Evolutionary conservation across 495 filamentous ascomycete genomes (phyloP), one percentile per base, ranked within the genome.

Genomic region (Extremus antarcticus): DNA sequence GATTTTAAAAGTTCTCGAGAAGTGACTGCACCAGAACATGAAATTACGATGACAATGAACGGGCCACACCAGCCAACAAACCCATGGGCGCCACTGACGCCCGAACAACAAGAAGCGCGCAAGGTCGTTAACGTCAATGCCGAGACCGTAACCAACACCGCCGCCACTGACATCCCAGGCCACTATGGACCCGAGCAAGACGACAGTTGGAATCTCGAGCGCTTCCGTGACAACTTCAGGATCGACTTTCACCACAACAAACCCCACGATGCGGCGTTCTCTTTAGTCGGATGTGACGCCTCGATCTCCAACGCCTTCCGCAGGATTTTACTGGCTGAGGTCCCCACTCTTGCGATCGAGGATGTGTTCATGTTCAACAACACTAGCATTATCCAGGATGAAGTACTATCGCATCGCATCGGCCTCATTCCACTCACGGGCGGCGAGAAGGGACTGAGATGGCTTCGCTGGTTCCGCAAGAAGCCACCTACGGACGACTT

Each of bases 281-380:
- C 90, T 20, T 80, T 97, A 60, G 83, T 94, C 66, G 89, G 90
- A 63, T 69, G 91, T 59, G 90, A 99, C 65, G 90, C 94, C 60
- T 79, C 86, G 52, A 84, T 99, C 65, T 90, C 94, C 60, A 99
- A 99, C 70, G 94, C 94, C 64, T 95, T 97, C 77, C 92, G 94
- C 60, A 87, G 94, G 46, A 97, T 99, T 64, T 78, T 97, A 56
- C 84, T 99, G 71, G 84, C 92, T 52, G 94, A 99, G 70, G 85
- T 99, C 38, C 90, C 91, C 20, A 88, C 86, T 2, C 76, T 99
- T 45, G 94, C 94, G 59, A 91, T 99, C 64, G 94, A 97, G 72
- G 78, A 75, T 40, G 87, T 94, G 66, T 97, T 84, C 73, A 79
- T 97, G 46, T 73, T 85, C 64, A 90, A 94, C 74, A 99, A 99